A percentile compares a stretch with the other conserved stretches of the same genome.
Evolutionary conservation across 345 rosid genomes (phyloP).

Genomic region (Heritiera littoralis): DNA sequence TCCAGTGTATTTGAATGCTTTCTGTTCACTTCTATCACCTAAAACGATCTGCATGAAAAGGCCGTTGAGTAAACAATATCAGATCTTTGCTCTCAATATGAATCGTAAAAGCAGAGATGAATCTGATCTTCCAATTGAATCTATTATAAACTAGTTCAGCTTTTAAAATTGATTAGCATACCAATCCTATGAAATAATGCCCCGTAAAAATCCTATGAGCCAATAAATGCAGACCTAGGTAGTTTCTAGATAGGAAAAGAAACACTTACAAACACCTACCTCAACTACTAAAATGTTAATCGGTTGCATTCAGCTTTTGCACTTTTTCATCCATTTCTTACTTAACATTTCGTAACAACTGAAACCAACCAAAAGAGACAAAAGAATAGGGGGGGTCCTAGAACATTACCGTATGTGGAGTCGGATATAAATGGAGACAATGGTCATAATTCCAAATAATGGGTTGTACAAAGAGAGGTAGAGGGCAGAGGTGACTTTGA

Average conservation of each 20-base stretch:
- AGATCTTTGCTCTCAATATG: background rate
- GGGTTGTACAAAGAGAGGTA: conserved; percentile 89
- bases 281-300: background rate
- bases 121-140: background rate
- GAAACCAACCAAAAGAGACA: background rate
- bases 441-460: conserved; percentile 96
- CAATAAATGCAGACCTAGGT: background rate
- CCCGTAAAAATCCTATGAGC: too few relatives aligned
- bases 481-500: conserved; percentile 94
- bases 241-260: background rate
- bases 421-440: conserved; percentile 84
- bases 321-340: background rate
- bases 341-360: conserved; percentile 6
- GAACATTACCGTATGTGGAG: conserved; percentile 79
- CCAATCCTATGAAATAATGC: background rate
- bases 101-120: background rate
- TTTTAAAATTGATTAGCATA: background rate
- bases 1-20: conserved; percentile 72
- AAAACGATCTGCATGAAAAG: conserved; percentile 61
- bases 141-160: background rate
- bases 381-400: background rate
- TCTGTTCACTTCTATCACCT: conserved; percentile 82
- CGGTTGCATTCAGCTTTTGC: background rate
- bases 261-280: background rate
- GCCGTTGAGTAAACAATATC: conserved; percentile 17